Base-by-base conservation (phyloP, 2,329 filamentous ascomycete species). In the Colletotrichum tropicale region DNA sequence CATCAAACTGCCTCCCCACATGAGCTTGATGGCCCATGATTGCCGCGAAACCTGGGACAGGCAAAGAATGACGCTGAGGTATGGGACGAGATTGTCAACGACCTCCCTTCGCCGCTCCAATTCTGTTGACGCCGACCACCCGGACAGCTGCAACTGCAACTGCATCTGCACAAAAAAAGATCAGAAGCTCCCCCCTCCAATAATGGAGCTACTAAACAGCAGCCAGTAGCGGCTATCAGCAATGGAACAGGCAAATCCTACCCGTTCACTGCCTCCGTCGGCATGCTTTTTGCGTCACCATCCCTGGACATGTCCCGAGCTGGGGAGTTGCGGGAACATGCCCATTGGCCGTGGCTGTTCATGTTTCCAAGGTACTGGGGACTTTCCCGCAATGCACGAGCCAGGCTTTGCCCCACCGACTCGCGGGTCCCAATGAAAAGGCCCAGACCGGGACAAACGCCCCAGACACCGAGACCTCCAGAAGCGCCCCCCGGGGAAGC, bases 251-350 rank as follows among this genome's bases (percentile, higher is more conserved):
- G 56, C 28, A 69, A 64, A 30, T 24, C 56, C 55, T 67, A 64
- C 18, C 43, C 56, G 32, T 64, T 30, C 68, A 71, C 43, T 52
- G 60, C 28, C 24, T 34, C 62, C 24, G 64, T 58, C 70, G 70
- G 64, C 70, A 75, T 68, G 64, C 70, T 15, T 73, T 55, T 61
- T 67, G 73, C 73, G 70, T 75, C 73, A 75, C 65, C 73, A 75
- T 75, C 73, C 73, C 70, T 73, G 73, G 38, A 60, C 58, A 60
- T 71, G 52, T 73, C 70, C 73, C 43, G 36, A 24, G 36, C 38
- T 21, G 24, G 55, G 69, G 70, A 56, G 76, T 77, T 62, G 64
- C 48, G 30, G 58, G 74, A 62, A 77, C 76, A 76, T 76, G 62
- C 38, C 38, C 52, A 74, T 77, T 74, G 70, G 76, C 70, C 9